Base-by-base conservation (phyloP, 257 asterid genomes). In the Penstemon eatonii region DNA sequence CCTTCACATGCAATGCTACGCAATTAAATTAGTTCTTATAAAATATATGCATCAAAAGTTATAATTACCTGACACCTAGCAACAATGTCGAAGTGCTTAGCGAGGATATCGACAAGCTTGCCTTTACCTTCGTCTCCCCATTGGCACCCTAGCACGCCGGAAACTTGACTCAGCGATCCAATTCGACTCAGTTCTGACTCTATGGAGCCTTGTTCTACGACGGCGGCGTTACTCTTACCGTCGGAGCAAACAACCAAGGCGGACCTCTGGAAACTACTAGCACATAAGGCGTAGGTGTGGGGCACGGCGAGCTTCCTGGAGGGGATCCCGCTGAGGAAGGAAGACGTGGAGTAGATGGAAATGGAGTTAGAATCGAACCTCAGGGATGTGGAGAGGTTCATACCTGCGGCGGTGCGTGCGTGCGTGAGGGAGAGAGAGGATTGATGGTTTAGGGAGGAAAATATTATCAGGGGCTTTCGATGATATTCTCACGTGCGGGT, bases 51-150 rank as follows among this genome's bases (percentile, higher is more conserved):
- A 49, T 40, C 0, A 12, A 5, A 41, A n/a, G 7, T 0, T n/a
- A 1, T 4, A n/a, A 2, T 3, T 56, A 93, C 99, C 97, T 94
- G 99, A 68, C 97, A 94, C 8, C 99, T 95, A 71, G 99, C 97
- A 50, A 94, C 99, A 67, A 94, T 73, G 67, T 94, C 96, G 74
- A 91, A 94, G 58, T 91, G 95, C 76, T 87, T 77, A 10, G 99
- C 97, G 68, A 94, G 50, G 50, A 44, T 5, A 44, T 44, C 50
- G 50, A 44, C 50, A 44, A 44, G 50, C 8, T 44, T 44, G 50
- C 50, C 50, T 44, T 44, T 44, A 44, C 10, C 50, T 44, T 44
- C 50, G 50, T 44, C 50, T 44, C 50, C 50, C 50, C 50, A 44
- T 5, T 44, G 50, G 10, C 50, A 44, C 10, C 50, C 50, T 5